A percentile compares a stretch with the other conserved stretches of the same genome.
phyloP scores from a whole-genome alignment of 306 rosid genomes.

The Prunus armeniaca region DNA sequence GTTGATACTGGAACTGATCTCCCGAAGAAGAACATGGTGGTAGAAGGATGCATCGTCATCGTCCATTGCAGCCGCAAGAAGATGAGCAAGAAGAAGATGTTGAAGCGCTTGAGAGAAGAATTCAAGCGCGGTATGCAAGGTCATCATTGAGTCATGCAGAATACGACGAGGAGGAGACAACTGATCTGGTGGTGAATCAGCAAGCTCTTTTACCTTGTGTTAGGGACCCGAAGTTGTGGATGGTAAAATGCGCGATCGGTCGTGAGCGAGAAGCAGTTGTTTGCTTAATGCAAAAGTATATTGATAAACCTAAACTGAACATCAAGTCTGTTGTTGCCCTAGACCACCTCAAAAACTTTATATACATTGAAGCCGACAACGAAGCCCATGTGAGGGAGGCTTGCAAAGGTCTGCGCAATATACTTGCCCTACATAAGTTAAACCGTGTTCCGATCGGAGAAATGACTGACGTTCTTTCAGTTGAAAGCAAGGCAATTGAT shows the following conservation, averaged over 20 bases:
- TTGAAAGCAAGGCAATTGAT: conserved; percentile 92
- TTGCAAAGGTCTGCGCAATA: conserved; percentile 76
- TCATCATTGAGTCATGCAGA: conserved; percentile 28
- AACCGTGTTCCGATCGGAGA: conserved; percentile 79
- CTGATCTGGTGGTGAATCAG: conserved; percentile 65
- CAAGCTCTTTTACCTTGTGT: conserved; percentile 89
- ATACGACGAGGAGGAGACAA: conserved; percentile 63
- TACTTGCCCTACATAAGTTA: conserved; percentile 51
- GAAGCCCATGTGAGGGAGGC: conserved; percentile 98
- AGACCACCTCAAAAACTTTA: conserved; percentile 77
- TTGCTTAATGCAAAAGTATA: conserved; percentile 85
- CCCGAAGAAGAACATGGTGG: conserved; percentile 59
- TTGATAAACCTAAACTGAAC: conserved; percentile 78
- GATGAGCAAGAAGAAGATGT: conserved; percentile 79
- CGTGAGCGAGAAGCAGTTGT: conserved; percentile 77
- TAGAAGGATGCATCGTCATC: conserved; percentile 50
- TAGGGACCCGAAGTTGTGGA: conserved; percentile 91
- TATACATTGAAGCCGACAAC: conserved; percentile 84
- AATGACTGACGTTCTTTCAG: conserved; percentile 97
- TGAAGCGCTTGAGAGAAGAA: conserved; percentile 65
- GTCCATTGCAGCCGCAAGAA: conserved; percentile 40
- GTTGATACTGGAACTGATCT: conserved; percentile 37
- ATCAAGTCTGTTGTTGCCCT: conserved; percentile 84
- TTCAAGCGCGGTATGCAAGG: conserved; percentile 50
- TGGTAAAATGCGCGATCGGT: conserved; percentile 93